Percentiles rank a stretch among this genome's conserved stretches.
Conservation (phyloP, 352 stramenopile species). For the Aphanomyces euteiches region DNA sequence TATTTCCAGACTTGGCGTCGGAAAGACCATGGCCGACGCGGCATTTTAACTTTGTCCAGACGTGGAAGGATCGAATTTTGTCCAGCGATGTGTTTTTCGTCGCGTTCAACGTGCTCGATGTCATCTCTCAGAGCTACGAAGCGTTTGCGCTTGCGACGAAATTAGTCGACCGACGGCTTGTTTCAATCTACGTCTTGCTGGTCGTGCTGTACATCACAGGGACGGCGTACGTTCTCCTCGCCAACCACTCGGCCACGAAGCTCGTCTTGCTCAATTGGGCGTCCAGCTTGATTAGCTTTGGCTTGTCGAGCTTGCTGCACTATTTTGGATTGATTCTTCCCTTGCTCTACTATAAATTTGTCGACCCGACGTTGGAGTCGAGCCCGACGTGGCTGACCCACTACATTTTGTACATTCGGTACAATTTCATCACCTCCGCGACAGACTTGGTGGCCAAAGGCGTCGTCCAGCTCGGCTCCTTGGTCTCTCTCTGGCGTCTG, state of each 20-base stretch:
- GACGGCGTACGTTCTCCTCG: not conserved
- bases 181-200: not conserved
- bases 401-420: not conserved
- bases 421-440: not conserved
- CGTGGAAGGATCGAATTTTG: too few relatives aligned
- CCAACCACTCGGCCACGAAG: not conserved
- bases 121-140: not conserved
- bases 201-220: not conserved
- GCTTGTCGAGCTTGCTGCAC: not conserved
- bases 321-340: not conserved
- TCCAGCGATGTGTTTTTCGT: slow-evolving; percentile 2
- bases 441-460: not conserved
- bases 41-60: too few relatives aligned
- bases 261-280: too few relatives aligned
- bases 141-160: not conserved
- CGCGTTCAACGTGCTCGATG: slow-evolving; percentile 1
- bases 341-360: not conserved
- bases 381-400: not conserved
- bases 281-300: not conserved
- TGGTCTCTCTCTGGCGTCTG: not conserved
- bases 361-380: not conserved
- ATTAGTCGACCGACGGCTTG: not conserved
- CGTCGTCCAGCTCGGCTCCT: not conserved
- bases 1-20: too few relatives aligned
- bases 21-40: too few relatives aligned